Evolutionary conservation across 139 green algal genomes (phyloP), one percentile per base, ranked within the genome.

Genomic region (Axilococcus clingmanii): DNA sequence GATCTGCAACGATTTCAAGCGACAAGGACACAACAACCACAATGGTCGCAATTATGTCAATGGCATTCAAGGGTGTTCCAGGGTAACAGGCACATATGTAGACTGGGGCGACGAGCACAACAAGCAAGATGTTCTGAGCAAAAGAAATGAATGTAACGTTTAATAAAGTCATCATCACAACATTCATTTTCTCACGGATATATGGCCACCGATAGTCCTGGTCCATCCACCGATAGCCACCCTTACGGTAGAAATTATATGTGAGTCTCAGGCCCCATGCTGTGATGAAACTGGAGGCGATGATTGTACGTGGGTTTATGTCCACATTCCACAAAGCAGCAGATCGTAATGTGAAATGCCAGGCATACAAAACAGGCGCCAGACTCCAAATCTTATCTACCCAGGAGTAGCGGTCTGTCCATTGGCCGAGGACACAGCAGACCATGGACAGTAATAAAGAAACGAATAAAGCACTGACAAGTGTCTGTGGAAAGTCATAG

Each of bases 171-270:
- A 56, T 51, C 19, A 51, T 5, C 23, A 74, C 15, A 8, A 55
- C 37, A 36, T 54, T 50, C 4, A 66, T 20, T 14, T 19, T 12
- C 27, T 30, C 46, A 4, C 52, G 25, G 1, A 70, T 4, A 15
- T 28, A 44, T 19, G 53, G 53, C 62, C 62, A 70, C 9, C 63
- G 40, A 24, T 72, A 72, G 43, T 72, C 63, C 33, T 72, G 55
- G 0, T 29, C 63, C 0, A 5, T 19, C 30, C 30, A 61, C 22
- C 41, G 22, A 50, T 71, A 74, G 0, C 65, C 65, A 7, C 65
- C 60, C 40, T 65, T 74, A 11, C 71, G 55, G 7, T 31, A 59
- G 40, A 79, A 79, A 44, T 79, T 78, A 34, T 34, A 74, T 5
- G 71, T 79, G 2, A 79, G 57, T 3, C 71, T 57, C 1, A 20